Base-by-base conservation (phyloP, 1,139 yeast genomes). In the Candida sanyaensis region DNA sequence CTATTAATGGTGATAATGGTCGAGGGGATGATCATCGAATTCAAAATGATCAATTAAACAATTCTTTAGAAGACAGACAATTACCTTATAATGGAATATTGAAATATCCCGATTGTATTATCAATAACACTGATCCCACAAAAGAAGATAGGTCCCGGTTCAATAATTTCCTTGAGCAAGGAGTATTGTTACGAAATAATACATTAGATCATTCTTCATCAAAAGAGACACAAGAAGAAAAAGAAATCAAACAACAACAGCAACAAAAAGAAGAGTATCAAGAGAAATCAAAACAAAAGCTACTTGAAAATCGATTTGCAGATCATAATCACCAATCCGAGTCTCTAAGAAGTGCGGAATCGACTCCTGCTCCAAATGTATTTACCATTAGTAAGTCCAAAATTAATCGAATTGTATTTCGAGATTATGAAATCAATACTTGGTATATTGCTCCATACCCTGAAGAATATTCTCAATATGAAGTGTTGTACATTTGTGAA, bases 371-470 rank as follows among this genome's bases (percentile, higher is more conserved):
- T 4, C 59, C 66, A 4, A 52, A 47, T 41, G 49, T 32, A 11
- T 23, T 38, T 2, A 46, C 40, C 11, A 37, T 49, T 11, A 46
- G 46, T 30, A 49, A 49, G 49, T 66, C 75, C 1, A 70, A 70
- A 47, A 70, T 75, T 28, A 72, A 76, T 37, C 71, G 75, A 48
- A 86, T 92, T 26, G 87, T 83, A 55, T 83, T 92, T 54, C 80
- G 91, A 33, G 79, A 79, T 45, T 81, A 67, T 61, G 92, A 86
- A 62, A 88, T 92, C 27, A 86, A 86, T 52, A 89, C 97, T 0
- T 90, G 98, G 97, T 91, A 89, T 64, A 81, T 89, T 4, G 86
- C 97, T 0, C 98, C 98, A 1, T 93, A 89, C 61, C 97, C 99
- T 0, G 91, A 88, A 53, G 96, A 90, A 60, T 88, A 84, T 59